These are phyloP conservation scores for Pelargonium nanum DNA, from an alignment of 345 rosid genomes.

Conservation along the genomic window DNA sequence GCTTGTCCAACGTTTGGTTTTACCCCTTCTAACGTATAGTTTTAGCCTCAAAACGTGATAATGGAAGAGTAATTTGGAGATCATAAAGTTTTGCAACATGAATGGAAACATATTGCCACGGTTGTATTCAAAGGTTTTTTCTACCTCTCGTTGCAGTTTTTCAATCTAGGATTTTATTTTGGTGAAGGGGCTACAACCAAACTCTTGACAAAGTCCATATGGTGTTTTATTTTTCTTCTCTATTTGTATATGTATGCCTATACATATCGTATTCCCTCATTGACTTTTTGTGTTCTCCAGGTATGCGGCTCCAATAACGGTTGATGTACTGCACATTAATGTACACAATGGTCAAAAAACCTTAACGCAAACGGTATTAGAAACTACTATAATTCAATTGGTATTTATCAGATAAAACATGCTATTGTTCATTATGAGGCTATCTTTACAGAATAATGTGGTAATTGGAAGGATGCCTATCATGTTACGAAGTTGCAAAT, in stretches of 20 bases:
- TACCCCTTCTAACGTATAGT: too few relatives aligned
- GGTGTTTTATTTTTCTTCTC: not conserved
- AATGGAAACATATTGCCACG: too few relatives aligned
- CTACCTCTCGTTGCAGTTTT: too few relatives aligned
- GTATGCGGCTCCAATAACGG: constrained; percentile 78
- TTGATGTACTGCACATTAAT: constrained; percentile 56
- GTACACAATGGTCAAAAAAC: constrained; percentile 40
- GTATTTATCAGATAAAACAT: not conserved
- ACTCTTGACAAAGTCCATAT: not conserved
- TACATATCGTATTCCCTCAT: constrained; percentile 1
- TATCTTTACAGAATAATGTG: constrained; percentile 41
- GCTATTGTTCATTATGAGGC: not conserved
- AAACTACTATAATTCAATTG: not conserved
- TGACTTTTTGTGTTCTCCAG: constrained; percentile 24
- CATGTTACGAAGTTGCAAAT: constrained; percentile 77
- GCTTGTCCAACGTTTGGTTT: too few relatives aligned
- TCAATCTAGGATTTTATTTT: too few relatives aligned
- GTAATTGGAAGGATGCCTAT: constrained; percentile 80
- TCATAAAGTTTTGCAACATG: too few relatives aligned
- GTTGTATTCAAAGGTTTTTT: too few relatives aligned
- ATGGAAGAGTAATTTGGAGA: too few relatives aligned
- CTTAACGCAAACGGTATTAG: constrained; percentile 40
- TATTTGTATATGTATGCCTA: not conserved
- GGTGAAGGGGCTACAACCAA: not conserved
- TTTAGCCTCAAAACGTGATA: too few relatives aligned